Evolutionary conservation across 169 alveolate species (phyloP).

Genomic region (Cryptosporidium parvum): DNA sequence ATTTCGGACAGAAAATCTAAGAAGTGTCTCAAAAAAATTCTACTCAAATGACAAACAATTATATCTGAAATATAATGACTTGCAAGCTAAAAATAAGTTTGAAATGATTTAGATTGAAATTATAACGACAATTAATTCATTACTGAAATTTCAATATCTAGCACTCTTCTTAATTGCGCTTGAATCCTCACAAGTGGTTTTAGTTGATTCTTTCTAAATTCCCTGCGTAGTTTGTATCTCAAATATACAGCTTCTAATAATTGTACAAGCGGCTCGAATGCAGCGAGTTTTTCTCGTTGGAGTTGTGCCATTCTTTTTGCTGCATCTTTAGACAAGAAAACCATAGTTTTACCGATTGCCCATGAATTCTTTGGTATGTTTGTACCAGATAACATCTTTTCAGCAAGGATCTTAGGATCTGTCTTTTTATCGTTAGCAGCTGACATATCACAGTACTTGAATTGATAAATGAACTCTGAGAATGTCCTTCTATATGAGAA

Average conservation of each 20-base stretch:
- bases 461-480: constrained; percentile 88
- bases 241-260: constrained; percentile 87
- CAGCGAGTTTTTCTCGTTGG: constrained; percentile 89
- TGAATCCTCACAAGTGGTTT: constrained; percentile 86
- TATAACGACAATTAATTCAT: neutral
- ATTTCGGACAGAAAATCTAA: neutral
- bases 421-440: constrained; percentile 82
- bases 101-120: neutral
- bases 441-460: constrained; percentile 85
- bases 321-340: constrained; percentile 88
- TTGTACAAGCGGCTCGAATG: constrained; percentile 89
- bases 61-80: constrained; percentile 17
- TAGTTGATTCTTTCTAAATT: constrained; percentile 78
- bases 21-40: neutral
- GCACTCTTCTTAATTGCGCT: constrained; percentile 87
- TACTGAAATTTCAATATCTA: constrained; percentile 61
- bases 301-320: constrained; percentile 87
- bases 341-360: constrained; percentile 90
- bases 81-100: constrained; percentile 11
- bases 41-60: constrained; percentile 23
- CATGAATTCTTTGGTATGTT: constrained; percentile 79
- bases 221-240: constrained; percentile 78
- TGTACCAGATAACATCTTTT: constrained; percentile 77
- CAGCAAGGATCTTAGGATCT: constrained; percentile 83
- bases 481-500: constrained; percentile 91